These are phyloP conservation scores for Erodium moschatum DNA, from an alignment of 441 rosid species.

Conservation along the genomic window DNA sequence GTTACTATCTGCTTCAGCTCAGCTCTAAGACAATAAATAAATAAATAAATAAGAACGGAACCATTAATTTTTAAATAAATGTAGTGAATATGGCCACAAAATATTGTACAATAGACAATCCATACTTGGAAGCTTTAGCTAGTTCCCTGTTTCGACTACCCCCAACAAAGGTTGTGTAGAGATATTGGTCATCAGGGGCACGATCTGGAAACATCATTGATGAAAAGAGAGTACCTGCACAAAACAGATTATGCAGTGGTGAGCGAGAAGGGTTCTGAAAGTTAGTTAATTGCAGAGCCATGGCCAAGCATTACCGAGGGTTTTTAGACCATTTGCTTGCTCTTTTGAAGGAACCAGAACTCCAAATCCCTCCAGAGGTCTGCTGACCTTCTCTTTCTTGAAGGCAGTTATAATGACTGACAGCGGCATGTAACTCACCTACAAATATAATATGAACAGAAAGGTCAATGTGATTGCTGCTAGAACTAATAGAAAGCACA, in stretches of 20 bases:
- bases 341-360: constrained; percentile 87
- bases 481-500: neutral
- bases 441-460: constrained; percentile 14
- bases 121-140: constrained; percentile 73
- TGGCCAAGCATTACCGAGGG: constrained; percentile 53
- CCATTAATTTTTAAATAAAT: neutral
- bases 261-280: constrained; percentile 2
- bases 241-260: constrained; percentile 13
- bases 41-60: neutral
- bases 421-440: constrained; percentile 73
- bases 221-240: constrained; percentile 87
- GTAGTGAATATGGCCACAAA: neutral
- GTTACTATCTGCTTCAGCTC: constrained; percentile 72
- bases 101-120: constrained; percentile 14
- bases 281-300: constrained; percentile 14
- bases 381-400: constrained; percentile 73
- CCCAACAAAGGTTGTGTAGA: constrained; percentile 88
- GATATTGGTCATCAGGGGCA: constrained; percentile 53
- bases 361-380: constrained; percentile 89
- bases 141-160: constrained; percentile 85
- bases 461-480: constrained; percentile 7
- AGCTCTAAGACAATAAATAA: constrained; percentile 45
- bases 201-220: constrained; percentile 98
- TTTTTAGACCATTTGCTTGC: constrained; percentile 71
- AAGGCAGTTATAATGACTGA: constrained; percentile 77